Conservation (phyloP, 176 grass and related monocot species). For the Zea luxurians region DNA sequence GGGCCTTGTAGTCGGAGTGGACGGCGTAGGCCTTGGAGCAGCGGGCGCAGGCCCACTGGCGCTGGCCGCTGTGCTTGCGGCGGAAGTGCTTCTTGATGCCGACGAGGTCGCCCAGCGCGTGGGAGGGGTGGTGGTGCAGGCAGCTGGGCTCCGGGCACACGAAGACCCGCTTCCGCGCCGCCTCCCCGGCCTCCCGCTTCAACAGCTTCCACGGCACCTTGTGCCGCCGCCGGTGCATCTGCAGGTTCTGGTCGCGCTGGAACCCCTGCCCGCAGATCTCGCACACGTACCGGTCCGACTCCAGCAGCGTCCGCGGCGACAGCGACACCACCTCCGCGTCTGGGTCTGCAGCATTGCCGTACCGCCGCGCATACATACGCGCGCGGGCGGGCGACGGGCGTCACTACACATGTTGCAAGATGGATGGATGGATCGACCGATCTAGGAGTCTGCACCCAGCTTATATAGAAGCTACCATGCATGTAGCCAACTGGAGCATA, state of each 20-base stretch:
- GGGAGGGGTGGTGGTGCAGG: conserved; percentile 88
- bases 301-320: conserved; percentile 89
- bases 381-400: no score
- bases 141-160: conserved; percentile 95
- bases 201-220: conserved; percentile 99
- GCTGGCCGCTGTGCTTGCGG: conserved; percentile 91
- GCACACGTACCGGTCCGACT: conserved; percentile 96
- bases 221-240: conserved; percentile 99
- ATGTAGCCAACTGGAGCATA: background rate
- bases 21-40: conserved; percentile 99
- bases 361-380: no score
- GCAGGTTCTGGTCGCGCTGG: conserved; percentile 99
- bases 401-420: no score
- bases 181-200: conserved; percentile 75
- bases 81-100: conserved; percentile 99
- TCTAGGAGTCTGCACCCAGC: no score
- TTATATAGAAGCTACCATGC: background rate
- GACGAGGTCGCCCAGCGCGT: conserved; percentile 94
- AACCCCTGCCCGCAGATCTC: conserved; percentile 99
- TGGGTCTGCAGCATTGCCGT: conserved; percentile 53
- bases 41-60: conserved; percentile 83
- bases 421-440: no score
- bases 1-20: conserved; percentile 99
- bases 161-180: conserved; percentile 88
- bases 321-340: conserved; percentile 97